Evolutionary conservation across 441 rosid species (phyloP).

Genomic region (Eugenia klotzschiana): DNA sequence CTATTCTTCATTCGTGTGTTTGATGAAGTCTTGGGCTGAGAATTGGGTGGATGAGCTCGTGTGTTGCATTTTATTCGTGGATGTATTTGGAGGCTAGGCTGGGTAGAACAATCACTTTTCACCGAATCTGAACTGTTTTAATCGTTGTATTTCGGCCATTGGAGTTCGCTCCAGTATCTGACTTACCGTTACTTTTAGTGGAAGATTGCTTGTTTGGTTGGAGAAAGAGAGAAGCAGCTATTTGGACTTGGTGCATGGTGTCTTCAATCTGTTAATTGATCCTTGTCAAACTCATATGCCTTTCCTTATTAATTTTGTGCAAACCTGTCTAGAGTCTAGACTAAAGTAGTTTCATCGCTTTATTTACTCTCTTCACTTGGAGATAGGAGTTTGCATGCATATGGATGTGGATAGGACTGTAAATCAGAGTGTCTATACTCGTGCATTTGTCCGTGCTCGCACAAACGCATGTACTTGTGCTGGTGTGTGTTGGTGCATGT

Average conservation of each 20-base stretch:
- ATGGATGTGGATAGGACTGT: not conserved
- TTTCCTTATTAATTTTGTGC: not conserved
- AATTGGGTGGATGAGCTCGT: not conserved
- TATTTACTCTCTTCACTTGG: not conserved
- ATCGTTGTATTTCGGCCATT: not conserved
- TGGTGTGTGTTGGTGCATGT: not conserved
- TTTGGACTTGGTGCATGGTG: not conserved
- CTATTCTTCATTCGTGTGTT: not conserved
- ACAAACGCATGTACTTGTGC: not conserved
- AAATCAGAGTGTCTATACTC: not conserved
- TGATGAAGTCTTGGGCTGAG: not conserved
- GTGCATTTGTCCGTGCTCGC: not conserved
- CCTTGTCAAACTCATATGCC: not conserved
- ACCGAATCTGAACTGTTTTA: not conserved
- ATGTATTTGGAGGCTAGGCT: not conserved
- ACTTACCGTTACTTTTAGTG: not conserved
- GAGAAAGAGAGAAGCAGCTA: not conserved
- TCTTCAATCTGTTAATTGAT: not conserved
- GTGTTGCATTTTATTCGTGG: not conserved
- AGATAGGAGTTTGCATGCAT: not conserved
- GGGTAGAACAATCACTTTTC: not conserved
- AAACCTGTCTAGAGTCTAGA: not conserved
- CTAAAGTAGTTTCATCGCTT: not conserved
- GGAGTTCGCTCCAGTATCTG: fast-evolving
- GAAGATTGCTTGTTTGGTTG: not conserved